A percentile compares a stretch with the other conserved stretches of the same genome.
phyloP scores from a whole-genome alignment of 345 rosid species.

The Linum tenue region DNA sequence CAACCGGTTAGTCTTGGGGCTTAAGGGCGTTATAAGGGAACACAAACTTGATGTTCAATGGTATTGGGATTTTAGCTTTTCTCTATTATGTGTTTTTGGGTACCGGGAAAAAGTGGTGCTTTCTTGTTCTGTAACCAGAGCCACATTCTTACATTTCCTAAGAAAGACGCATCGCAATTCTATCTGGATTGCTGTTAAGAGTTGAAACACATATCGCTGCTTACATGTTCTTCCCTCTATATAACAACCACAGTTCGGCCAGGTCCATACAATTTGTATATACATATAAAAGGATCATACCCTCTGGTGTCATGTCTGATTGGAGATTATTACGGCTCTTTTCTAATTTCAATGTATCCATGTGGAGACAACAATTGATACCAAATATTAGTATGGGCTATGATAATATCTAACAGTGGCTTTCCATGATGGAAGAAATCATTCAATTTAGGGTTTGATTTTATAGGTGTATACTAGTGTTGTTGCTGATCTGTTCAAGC shows the following conservation, averaged over 20 bases:
- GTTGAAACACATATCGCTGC: not conserved
- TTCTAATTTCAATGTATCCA: too few relatives aligned
- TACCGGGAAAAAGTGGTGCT: not conserved
- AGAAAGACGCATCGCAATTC: not conserved
- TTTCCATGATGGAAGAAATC: too few relatives aligned
- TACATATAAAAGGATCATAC: too few relatives aligned
- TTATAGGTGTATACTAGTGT: too few relatives aligned
- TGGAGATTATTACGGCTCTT: too few relatives aligned
- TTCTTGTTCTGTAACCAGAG: not conserved
- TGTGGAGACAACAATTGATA: too few relatives aligned
- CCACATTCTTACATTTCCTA: not conserved
- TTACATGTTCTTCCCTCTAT: not conserved
- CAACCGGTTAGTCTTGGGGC: constrained; percentile 29
- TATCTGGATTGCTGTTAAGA: not conserved
- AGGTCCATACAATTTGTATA: not conserved
- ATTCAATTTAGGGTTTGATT: too few relatives aligned
- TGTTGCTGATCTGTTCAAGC: too few relatives aligned
- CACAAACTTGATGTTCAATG: not conserved
- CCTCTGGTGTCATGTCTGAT: too few relatives aligned
- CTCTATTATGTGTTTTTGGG: not conserved
- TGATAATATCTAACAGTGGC: too few relatives aligned
- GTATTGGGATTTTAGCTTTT: not conserved
- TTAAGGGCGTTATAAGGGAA: not conserved
- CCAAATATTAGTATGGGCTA: too few relatives aligned
- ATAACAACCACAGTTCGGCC: not conserved